Conservation (phyloP, 345 rosid species). For the Adansonia digitata region DNA sequence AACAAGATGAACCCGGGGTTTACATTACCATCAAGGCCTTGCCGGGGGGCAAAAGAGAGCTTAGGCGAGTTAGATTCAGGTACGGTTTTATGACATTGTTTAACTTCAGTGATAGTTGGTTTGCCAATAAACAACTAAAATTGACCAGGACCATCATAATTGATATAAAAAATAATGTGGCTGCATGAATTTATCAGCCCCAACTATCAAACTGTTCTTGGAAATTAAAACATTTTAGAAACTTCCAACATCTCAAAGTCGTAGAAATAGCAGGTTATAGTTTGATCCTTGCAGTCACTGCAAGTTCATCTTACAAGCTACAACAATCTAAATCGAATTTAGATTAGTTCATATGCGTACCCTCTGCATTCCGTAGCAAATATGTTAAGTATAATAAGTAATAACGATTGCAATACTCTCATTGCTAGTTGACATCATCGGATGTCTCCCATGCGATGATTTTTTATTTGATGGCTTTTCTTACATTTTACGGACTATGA, state of each 20-base stretch:
- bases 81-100: slow-evolving; percentile 19
- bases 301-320: neutral
- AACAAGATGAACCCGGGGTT: slow-evolving; percentile 95
- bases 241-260: neutral
- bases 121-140: neutral
- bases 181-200: neutral
- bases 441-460: neutral
- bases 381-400: too few relatives aligned
- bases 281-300: neutral
- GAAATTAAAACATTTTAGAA: neutral
- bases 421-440: neutral
- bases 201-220: neutral
- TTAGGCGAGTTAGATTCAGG: slow-evolving; percentile 98
- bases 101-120: neutral
- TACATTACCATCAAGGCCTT: slow-evolving; percentile 84
- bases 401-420: neutral
- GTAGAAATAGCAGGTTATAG: neutral
- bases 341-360: neutral
- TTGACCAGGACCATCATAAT: neutral
- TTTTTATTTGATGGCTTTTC: neutral
- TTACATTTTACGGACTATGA: neutral
- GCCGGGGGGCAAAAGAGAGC: slow-evolving; percentile 84
- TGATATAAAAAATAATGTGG: neutral
- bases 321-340: neutral
- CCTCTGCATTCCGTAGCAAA: neutral